Base-by-base conservation (phyloP, 306 rosid genomes). In the Quercus bicolor region DNA sequence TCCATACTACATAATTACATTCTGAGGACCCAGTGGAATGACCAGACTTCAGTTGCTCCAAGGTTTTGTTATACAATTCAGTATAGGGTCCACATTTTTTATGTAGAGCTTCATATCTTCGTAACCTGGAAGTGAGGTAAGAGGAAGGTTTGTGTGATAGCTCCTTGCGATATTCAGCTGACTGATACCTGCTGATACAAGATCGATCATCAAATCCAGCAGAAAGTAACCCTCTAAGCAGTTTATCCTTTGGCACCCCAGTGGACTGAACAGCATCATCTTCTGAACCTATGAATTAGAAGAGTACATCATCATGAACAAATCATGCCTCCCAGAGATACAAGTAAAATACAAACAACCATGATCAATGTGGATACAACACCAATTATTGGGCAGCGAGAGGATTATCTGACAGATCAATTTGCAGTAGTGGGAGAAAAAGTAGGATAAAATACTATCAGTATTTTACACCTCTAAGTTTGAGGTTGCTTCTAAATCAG, bases 51-150 rank as follows among this genome's bases (percentile, higher is more conserved):
- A 91, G 88, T 55, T 81, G 76, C 76, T 86, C 56, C 74, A 91
- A 73, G 6, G 92, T 89, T 77, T 77, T 86, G 78, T 89, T 91
- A 70, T 86, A 91, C 66, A 85, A 83, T 73, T 83, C 79, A 3
- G 93, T 91, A 73, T 89, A 77, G 52, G 93, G 93, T 72, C 96
- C 96, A 16, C 96, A 91, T 56, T 82, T 77, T 81, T 76, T 91
- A 78, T 87, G 96, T 14, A 77, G 88, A 74, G 87, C 87, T 79
- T 89, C 96, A 55, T 91, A 91, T 61, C 80, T 86, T 83, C 87
- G 82, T 74, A 91, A 80, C 78, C 83, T 87, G 45, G 93, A 86
- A 70, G 84, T 68, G 73, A 91, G 89, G 81, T 89, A 81, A 84
- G 90, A 77, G 72, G 96, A 86, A 54, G 93, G 91, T 43, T 79